Percentiles rank a stretch among this genome's conserved stretches.
phyloP scores from a whole-genome alignment of 345 rosid species.

The Aquilaria malaccensis region DNA sequence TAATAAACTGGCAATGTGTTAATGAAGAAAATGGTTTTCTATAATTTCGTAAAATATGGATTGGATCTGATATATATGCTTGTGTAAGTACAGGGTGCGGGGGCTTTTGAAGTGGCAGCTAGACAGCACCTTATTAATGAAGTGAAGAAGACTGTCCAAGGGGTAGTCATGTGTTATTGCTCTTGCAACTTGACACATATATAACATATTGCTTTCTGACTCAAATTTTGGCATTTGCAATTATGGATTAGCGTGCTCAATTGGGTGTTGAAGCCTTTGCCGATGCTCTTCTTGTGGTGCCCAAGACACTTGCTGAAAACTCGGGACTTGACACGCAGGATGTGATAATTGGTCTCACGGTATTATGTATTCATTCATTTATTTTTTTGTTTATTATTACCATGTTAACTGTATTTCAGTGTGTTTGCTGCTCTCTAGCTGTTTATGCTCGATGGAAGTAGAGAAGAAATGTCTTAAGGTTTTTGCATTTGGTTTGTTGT shows the following conservation, averaged over 20 bases:
- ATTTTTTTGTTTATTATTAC: not conserved
- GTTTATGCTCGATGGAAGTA: not conserved
- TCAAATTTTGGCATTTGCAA: constrained; percentile 7
- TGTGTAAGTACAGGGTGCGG: constrained; percentile 62
- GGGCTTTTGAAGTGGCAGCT: constrained; percentile 97
- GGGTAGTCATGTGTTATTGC: constrained; percentile 40
- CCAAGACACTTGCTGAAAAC: constrained; percentile 95
- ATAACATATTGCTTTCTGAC: constrained; percentile 1
- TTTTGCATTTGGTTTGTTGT: constrained; percentile 12
- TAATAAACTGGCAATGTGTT: no score
- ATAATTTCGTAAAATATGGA: no score
- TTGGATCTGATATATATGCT: no score
- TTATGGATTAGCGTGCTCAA: constrained; percentile 76
- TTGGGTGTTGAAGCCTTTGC: constrained; percentile 98
- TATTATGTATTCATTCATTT: constrained; percentile 17
- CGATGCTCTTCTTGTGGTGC: constrained; percentile 92
- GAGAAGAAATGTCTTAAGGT: not conserved
- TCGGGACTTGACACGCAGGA: constrained; percentile 97
- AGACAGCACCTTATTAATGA: constrained; percentile 77
- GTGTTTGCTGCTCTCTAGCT: not conserved
- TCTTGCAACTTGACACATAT: not conserved
- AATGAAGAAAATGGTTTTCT: no score
- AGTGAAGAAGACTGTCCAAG: constrained; percentile 87
- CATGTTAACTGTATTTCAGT: not conserved
- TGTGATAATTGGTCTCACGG: constrained; percentile 80